Percentiles rank a stretch among this genome's conserved stretches.
Conservation (phyloP, 2,329 filamentous ascomycete species). For the Cladosporium sp. region DNA sequence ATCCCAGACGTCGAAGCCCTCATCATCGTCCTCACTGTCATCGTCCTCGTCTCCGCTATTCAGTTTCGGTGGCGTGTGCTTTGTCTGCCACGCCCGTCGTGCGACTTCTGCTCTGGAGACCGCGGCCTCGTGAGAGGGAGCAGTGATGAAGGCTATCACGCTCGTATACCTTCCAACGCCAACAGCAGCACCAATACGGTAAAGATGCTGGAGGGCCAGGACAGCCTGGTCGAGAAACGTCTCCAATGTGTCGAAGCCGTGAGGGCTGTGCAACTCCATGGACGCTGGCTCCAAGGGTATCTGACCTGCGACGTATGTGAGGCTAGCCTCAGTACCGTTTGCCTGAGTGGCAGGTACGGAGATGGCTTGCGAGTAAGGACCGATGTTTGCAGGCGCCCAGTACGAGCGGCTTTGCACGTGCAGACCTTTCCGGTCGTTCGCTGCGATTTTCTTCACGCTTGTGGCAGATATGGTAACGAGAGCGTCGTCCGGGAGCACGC, state of each 20-base stretch:
- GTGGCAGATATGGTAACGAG: constrained; percentile 56
- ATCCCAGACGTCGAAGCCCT: constrained; percentile 61
- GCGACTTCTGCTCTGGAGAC: constrained; percentile 32
- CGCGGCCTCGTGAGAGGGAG: constrained; percentile 12
- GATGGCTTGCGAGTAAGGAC: constrained; percentile 90
- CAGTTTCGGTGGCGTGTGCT: constrained; percentile 19
- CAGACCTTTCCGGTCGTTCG: constrained; percentile 45
- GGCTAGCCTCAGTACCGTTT: constrained; percentile 14
- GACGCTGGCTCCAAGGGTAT: constrained; percentile 78
- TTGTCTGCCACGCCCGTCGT: constrained; percentile 14
- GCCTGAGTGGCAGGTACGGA: constrained; percentile 36
- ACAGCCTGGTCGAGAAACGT: constrained; percentile 49
- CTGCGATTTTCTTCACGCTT: constrained; percentile 28
- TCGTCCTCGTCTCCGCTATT: constrained; percentile 18
- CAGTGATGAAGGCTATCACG: constrained; percentile 66
- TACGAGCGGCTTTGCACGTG: constrained; percentile 93
- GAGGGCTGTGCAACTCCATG: constrained; percentile 54
- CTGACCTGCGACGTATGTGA: constrained; percentile 76
- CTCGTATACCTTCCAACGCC: constrained; percentile 68
- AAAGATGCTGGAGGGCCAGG: constrained; percentile 81
- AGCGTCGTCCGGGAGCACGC: constrained; percentile 53
- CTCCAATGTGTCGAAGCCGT: neutral
- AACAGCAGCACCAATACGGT: constrained; percentile 70
- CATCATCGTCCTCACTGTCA: constrained; percentile 45
- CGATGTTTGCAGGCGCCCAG: constrained; percentile 97